phyloP scores from a whole-genome alignment of 2,329 filamentous ascomycete species.

The Colletotrichum incanum region DNA sequence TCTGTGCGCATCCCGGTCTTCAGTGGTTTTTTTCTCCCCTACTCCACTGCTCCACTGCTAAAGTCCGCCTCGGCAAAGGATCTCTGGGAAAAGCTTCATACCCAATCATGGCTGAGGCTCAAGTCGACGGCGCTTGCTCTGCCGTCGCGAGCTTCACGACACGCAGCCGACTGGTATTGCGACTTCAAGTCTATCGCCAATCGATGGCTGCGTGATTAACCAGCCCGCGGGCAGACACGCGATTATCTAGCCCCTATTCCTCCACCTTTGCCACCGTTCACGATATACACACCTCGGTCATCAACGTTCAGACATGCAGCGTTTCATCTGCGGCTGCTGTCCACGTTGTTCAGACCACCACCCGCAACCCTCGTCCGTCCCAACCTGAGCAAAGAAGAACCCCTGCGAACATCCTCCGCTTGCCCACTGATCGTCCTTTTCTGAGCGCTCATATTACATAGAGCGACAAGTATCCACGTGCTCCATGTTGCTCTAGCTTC shows the following conservation, averaged over 20 bases:
- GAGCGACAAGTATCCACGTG: conserved; percentile 6
- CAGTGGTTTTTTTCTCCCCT: neutral
- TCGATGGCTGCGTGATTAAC: neutral
- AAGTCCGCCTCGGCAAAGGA: conserved; percentile 10
- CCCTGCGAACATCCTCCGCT: conserved; percentile 36
- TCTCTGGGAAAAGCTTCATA: conserved; percentile 25
- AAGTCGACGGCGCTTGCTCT: conserved; percentile 25
- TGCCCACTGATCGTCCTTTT: conserved; percentile 26
- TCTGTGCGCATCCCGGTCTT: conserved; percentile 36
- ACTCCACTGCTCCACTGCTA: conserved; percentile 10
- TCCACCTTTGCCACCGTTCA: conserved; percentile 16
- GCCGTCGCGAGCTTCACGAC: conserved; percentile 15
- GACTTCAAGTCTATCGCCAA: neutral
- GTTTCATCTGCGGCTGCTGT: conserved; percentile 37
- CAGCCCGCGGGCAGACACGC: too few species aligned
- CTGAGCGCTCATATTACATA: conserved; percentile 9
- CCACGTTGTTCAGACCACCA: conserved; percentile 36
- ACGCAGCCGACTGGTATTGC: neutral
- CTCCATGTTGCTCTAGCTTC: conserved; percentile 1
- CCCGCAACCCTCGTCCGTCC: conserved; percentile 23
- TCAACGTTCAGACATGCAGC: conserved; percentile 38
- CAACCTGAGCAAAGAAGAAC: conserved; percentile 14
- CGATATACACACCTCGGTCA: conserved; percentile 29
- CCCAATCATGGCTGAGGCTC: conserved; percentile 25
- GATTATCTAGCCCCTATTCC: neutral